These are phyloP conservation scores for Xylaria sp. DNA, from an alignment of 2,329 filamentous ascomycete genomes.

Conservation along the genomic window DNA sequence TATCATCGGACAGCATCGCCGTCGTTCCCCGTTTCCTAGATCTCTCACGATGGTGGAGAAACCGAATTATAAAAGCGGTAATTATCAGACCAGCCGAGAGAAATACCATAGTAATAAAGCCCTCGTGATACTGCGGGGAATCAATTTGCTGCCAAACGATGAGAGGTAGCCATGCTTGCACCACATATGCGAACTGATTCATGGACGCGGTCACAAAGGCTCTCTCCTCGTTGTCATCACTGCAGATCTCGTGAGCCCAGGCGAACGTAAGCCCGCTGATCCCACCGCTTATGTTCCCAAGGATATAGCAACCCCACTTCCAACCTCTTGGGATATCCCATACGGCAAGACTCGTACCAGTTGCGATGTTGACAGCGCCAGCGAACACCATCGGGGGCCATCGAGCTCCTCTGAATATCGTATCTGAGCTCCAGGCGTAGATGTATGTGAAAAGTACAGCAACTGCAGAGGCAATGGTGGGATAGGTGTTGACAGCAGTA, in stretches of 20 bases:
- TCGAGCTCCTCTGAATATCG: slow-evolving; percentile 65
- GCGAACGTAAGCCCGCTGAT: slow-evolving; percentile 60
- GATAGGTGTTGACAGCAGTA: slow-evolving; percentile 58
- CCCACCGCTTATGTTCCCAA: slow-evolving; percentile 63
- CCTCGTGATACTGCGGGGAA: slow-evolving; percentile 69
- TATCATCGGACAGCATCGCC: neutral
- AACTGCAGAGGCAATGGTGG: slow-evolving; percentile 68
- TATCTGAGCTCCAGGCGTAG: slow-evolving; percentile 75
- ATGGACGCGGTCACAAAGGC: slow-evolving; percentile 73
- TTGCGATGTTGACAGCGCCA: slow-evolving; percentile 56
- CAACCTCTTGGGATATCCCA: slow-evolving; percentile 62
- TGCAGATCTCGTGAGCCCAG: slow-evolving; percentile 63
- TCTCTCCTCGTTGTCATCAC: slow-evolving; percentile 69
- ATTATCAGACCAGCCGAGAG: slow-evolving; percentile 62
- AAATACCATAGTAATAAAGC: slow-evolving; percentile 66
- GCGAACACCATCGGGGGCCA: slow-evolving; percentile 74
- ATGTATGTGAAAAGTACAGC: slow-evolving; percentile 67
- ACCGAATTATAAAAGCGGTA: slow-evolving; percentile 60
- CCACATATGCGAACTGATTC: slow-evolving; percentile 76
- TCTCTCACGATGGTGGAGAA: slow-evolving; percentile 58
- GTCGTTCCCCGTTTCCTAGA: slow-evolving; percentile 33
- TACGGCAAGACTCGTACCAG: slow-evolving; percentile 54
- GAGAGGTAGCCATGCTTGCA: slow-evolving; percentile 76
- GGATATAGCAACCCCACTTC: slow-evolving; percentile 73
- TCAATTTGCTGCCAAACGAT: slow-evolving; percentile 74